Base-by-base conservation (phyloP, 2,329 filamentous ascomycete genomes). In the Talaromyces sp. region DNA sequence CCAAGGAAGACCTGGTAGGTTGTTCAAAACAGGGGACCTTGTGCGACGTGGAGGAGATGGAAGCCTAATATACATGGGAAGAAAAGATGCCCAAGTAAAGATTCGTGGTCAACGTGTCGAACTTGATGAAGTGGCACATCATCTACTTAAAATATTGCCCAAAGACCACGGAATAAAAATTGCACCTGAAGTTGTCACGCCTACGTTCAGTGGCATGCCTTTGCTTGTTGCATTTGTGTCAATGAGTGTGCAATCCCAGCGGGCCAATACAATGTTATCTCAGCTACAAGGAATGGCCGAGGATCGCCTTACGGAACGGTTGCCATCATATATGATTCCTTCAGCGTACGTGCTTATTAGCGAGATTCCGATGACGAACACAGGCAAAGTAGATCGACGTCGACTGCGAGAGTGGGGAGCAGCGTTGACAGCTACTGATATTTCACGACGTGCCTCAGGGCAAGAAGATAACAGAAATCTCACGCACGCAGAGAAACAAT, bases 1-100 rank as follows among this genome's bases (percentile, higher is more conserved):
- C 14, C 59, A 16, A n/a, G 59, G 52, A 6, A 27, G 31, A 42
- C 7, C 27, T 16, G n/a, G 10, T 7, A 83, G 88, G 59, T 66
- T 72, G 5, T 76, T 75, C 64, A 71, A 69, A 57, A 76, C 74
- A 1, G 75, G 75, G 8, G 75, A 77, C 62, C 62, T 76, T 31
- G 70, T 68, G 1, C 67, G 65, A 50, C 71, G 72, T 47, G 67
- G 70, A 33, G 55, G 64, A 3, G 66, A 74, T 42, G 72, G 74
- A 4, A 65, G 61, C 5, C 64, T 73, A 12, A 59, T 67, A 14
- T 73, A 70, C 58, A 56, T 72, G 5, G 73, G 72, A 2, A 67
- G 74, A 23, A 74, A 71, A 55, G 74, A 75, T 53, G 61, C 63
- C 3, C 72, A 76, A 58, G 65, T 75, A 56, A 75, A 76, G 63